Conservation (phyloP, 2,329 filamentous ascomycete genomes). For the Phyllosticta paracitricarpa region DNA sequence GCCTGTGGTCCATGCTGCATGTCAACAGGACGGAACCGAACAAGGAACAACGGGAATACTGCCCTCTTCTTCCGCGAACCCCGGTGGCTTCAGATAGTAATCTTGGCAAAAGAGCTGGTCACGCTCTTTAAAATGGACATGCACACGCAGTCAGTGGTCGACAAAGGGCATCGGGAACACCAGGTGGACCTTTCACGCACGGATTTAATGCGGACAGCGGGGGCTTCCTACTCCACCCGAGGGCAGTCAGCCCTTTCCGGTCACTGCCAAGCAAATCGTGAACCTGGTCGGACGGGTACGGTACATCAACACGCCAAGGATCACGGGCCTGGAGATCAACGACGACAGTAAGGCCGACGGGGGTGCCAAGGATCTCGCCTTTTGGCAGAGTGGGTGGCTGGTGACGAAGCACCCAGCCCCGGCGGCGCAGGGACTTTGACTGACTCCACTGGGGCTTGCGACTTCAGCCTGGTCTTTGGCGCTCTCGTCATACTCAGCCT, state of each 20-base stretch:
- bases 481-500: not conserved
- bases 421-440: conserved; percentile 21
- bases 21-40: not conserved
- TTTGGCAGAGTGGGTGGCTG: conserved; percentile 32
- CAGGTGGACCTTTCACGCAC: not conserved
- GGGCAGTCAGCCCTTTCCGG: not conserved
- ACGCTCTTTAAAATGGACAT: not conserved
- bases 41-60: not conserved
- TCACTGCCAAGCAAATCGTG: not conserved
- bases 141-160: not conserved
- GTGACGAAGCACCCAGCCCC: conserved; percentile 25
- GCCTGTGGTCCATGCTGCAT: not conserved
- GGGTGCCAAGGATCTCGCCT: conserved; percentile 20
- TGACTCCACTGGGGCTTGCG: conserved; percentile 27
- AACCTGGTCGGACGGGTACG: not conserved
- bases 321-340: not conserved
- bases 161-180: not conserved
- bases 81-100: not conserved
- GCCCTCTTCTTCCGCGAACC: not conserved
- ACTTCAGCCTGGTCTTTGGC: not conserved
- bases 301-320: not conserved
- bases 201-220: not conserved
- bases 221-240: not conserved
- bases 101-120: not conserved
- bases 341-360: conserved; percentile 18